phyloP scores from a whole-genome alignment of 495 filamentous ascomycete species.

The Lepraria neglecta region DNA sequence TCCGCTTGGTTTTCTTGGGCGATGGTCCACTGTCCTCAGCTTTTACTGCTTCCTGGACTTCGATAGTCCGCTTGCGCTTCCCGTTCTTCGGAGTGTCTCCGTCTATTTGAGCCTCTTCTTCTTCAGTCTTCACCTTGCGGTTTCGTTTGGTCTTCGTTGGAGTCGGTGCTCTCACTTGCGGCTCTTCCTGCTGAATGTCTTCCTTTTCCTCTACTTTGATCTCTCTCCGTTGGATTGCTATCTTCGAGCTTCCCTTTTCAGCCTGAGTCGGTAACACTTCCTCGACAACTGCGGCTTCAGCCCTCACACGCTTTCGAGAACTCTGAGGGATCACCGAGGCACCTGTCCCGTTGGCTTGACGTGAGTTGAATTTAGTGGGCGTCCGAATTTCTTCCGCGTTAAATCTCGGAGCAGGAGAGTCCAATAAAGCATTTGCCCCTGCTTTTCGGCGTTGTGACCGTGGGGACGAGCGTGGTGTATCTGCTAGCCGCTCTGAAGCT shows the following conservation, averaged over 20 bases:
- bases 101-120: background rate
- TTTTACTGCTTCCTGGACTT: slow-evolving; percentile 1
- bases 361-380: background rate
- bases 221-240: background rate
- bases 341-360: background rate
- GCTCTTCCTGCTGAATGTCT: background rate
- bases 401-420: background rate
- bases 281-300: background rate
- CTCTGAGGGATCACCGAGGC: background rate
- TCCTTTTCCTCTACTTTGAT: slow-evolving; percentile 1
- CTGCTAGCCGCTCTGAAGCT: background rate
- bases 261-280: background rate
- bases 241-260: background rate
- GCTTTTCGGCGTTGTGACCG: slow-evolving; percentile 5
- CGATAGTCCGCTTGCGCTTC: slow-evolving; percentile 2
- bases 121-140: background rate
- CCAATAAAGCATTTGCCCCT: background rate
- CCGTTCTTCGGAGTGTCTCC: background rate
- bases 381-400: background rate
- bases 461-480: background rate
- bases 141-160: background rate
- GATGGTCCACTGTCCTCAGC: background rate
- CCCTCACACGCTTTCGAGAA: background rate
- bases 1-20: slow-evolving; percentile 13
- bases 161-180: background rate